These are phyloP conservation scores for Tricholomella constricta DNA, from an alignment of 768 basidiomycete species.

Conservation along the genomic window DNA sequence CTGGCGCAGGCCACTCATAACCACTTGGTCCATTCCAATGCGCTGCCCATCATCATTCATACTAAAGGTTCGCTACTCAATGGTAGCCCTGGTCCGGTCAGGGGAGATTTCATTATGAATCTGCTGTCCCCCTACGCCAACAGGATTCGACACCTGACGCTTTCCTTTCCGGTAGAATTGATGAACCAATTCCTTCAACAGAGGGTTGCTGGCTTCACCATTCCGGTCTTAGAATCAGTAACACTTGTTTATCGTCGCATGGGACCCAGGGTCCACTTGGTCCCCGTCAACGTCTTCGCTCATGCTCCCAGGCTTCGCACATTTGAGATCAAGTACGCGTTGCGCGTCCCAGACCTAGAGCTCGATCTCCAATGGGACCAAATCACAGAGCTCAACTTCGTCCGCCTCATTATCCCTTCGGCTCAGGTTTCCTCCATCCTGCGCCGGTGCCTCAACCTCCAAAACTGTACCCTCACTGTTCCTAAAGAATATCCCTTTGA, in stretches of 20 bases:
- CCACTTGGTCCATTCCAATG: slow-evolving; percentile 4
- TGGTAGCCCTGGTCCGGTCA: neutral
- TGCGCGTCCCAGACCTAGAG: neutral
- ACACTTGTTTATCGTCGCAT: slow-evolving; percentile 4
- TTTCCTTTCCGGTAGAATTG: slow-evolving; percentile 11
- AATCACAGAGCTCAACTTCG: slow-evolving; percentile 10
- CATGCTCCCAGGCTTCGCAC: slow-evolving; percentile 3
- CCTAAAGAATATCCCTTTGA: slow-evolving; percentile 1
- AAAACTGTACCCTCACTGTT: slow-evolving; percentile 6
- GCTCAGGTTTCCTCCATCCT: slow-evolving; percentile 4
- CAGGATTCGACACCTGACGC: slow-evolving; percentile 11
- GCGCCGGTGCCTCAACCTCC: neutral
- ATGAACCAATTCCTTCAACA: slow-evolving; percentile 2
- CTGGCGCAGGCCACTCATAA: slow-evolving; percentile 2
- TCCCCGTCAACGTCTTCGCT: neutral
- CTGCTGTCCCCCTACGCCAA: slow-evolving; percentile 2
- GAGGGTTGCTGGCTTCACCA: neutral
- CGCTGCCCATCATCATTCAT: neutral
- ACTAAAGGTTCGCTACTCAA: neutral
- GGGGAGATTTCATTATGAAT: neutral
- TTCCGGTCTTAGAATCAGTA: slow-evolving; percentile 4
- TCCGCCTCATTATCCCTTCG: slow-evolving; percentile 3
- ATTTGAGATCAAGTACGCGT: slow-evolving; percentile 6
- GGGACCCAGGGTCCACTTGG: neutral
- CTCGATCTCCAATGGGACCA: slow-evolving; percentile 14